Percentiles rank a stretch among this genome's conserved stretches.
Conservation (phyloP, 768 basidiomycete genomes). For the Leccinum longicurvipes region DNA sequence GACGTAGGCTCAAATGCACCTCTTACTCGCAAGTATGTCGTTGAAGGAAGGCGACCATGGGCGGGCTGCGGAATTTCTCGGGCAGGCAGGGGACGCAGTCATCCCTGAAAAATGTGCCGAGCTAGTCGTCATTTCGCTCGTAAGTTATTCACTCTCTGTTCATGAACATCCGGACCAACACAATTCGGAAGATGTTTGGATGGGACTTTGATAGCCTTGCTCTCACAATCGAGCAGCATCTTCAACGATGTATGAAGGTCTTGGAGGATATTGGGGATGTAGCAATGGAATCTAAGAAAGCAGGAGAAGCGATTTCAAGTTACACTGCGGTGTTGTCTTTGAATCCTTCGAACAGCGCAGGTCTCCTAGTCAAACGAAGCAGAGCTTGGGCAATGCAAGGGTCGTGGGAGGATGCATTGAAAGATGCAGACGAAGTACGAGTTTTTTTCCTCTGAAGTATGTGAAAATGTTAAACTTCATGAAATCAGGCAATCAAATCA, state of each 20-base stretch:
- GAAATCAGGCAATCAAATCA: not conserved
- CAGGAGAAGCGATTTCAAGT: not conserved
- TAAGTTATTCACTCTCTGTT: not conserved
- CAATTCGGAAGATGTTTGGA: conserved; percentile 3
- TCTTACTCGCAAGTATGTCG: not conserved
- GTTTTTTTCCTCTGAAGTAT: too few species aligned
- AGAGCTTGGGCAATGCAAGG: not conserved
- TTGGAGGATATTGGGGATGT: not conserved
- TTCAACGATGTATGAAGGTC: not conserved
- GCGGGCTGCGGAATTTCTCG: not conserved
- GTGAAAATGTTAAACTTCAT: not conserved
- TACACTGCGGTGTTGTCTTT: conserved; percentile 1
- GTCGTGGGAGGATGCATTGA: conserved; percentile 7
- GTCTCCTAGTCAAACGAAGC: conserved; percentile 10
- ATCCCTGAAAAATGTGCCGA: not conserved
- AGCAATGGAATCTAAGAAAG: not conserved
- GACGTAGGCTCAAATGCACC: conserved; percentile 5
- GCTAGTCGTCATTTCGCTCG: conserved; percentile 6
- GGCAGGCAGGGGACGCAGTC: not conserved
- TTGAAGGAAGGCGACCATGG: not conserved
- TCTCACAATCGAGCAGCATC: not conserved
- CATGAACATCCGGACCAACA: not conserved
- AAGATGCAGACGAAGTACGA: conserved; percentile 13
- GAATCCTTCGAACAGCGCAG: not conserved
- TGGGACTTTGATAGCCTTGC: conserved; percentile 11